phyloP scores from a whole-genome alignment of 2,329 filamentous ascomycete species.

The Colletotrichum abscissum region DNA sequence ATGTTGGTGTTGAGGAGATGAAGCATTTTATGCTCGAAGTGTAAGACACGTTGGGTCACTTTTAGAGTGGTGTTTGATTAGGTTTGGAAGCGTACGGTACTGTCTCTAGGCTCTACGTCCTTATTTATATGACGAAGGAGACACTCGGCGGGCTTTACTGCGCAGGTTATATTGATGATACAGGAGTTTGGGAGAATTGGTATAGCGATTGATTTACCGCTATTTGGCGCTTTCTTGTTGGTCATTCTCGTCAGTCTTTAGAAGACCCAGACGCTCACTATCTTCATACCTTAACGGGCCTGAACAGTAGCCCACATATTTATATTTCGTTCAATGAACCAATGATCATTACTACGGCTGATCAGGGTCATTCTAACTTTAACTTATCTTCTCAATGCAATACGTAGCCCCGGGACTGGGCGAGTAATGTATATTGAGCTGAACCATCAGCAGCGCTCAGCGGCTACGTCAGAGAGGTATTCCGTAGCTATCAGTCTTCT shows the following conservation, averaged over 20 bases:
- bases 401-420: not conserved
- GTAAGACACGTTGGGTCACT: not conserved
- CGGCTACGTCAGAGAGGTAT: not conserved
- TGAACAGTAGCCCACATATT: too few species aligned
- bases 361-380: not conserved
- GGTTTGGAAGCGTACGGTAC: not conserved
- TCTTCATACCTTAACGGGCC: too few species aligned
- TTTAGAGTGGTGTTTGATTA: not conserved
- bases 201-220: not conserved
- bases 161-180: not conserved
- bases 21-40: slow-evolving; percentile 35
- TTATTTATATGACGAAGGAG: not conserved
- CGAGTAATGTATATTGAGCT: not conserved
- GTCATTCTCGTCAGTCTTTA: too few species aligned
- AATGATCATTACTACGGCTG: too few species aligned
- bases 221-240: not conserved
- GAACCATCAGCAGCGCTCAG: not conserved
- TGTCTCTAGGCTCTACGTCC: not conserved
- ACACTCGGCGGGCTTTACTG: not conserved
- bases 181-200: not conserved
- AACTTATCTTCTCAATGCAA: not conserved
- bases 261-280: too few species aligned
- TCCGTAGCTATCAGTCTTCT: too few species aligned
- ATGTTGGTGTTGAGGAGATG: slow-evolving; percentile 34
- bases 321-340: too few species aligned